Base-by-base conservation (phyloP, 2,329 filamentous ascomycete genomes). In the Aspergillus fructus region DNA sequence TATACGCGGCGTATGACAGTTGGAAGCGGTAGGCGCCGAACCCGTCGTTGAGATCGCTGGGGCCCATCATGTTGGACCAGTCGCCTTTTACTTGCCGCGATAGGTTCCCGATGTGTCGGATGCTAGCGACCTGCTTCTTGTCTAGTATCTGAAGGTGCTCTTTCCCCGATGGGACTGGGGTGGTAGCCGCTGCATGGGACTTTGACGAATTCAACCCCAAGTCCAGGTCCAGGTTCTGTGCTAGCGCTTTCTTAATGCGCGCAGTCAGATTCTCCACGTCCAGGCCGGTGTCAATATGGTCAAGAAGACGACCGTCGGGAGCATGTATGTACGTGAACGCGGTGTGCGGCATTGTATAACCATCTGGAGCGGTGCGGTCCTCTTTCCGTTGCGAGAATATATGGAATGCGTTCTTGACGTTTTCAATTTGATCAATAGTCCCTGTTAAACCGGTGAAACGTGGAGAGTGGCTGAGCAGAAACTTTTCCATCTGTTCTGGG, bases 41-140 rank as follows among this genome's bases (percentile, higher is more conserved):
- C 2, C 52, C 52, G 33, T 55, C 52, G 52, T 55, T 55, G 6
- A 55, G 43, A 15, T 55, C 43, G 1, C 34, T 7, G 4, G 42
- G 21, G 43, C 52, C 52, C 52, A 55, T 55, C 52, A 55, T 55
- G 5, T 55, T 42, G 21, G 52, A 17, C 52, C 52, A 55, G 37
- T 49, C 52, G 12, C 52, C 52, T 21, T 55, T 55, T 12, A 55
- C 2, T 24, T 55, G 52, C 4, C 52, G 43, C 0, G 52, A 34
- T 7, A 55, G 43, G 37, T 55, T 55, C 5, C 52, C 52, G 17
- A 55, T 55, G 8, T 55, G 52, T 9, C 52, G n/a, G 19, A 55
- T 55, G 2, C 21, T 41, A 2, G 27, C 24, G 4, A 55, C 52
- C 37, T 15, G n/a, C 34, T 49, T 40, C 2, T 19, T 13, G 34